Percentiles rank a stretch among this genome's conserved stretches.
phyloP scores from a whole-genome alignment of 495 filamentous ascomycete genomes.

The Gamarada debralockiae region DNA sequence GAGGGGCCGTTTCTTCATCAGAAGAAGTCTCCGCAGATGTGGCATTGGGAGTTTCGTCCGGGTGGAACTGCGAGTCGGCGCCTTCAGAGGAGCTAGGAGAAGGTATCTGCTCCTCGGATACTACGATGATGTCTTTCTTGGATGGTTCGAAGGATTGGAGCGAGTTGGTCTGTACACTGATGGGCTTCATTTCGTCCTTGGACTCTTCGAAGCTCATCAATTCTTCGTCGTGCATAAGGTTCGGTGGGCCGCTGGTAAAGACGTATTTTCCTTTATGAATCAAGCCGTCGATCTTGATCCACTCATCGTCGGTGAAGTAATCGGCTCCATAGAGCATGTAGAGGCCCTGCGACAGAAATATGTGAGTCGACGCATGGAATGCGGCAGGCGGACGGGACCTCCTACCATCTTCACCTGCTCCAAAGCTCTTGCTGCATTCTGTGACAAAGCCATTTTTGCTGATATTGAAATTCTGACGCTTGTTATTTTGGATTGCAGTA shows the following conservation, averaged over 20 bases:
- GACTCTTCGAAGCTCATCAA: constrained; percentile 21
- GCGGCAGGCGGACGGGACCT: background rate
- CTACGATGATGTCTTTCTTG: background rate
- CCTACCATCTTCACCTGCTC: constrained; percentile 22
- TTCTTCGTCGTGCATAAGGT: constrained; percentile 15
- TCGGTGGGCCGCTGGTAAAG: constrained; percentile 15
- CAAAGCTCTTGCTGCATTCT: constrained; percentile 14
- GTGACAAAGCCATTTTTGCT: constrained; percentile 18
- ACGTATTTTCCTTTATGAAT: constrained; percentile 25
- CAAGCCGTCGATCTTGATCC: constrained; percentile 21
- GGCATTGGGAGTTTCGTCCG: constrained; percentile 8
- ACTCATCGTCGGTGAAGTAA: constrained; percentile 26
- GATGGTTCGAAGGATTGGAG: background rate
- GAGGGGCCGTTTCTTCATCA: background rate
- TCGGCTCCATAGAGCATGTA: constrained; percentile 22
- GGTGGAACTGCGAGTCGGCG: background rate
- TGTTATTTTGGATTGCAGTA: no score
- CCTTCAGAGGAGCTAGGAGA: constrained; percentile 5
- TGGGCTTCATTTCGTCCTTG: background rate
- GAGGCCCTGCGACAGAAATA: constrained; percentile 9
- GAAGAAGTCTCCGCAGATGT: constrained; percentile 13
- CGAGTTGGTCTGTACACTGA: background rate
- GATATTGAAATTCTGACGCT: background rate
- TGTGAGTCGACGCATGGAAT: background rate
- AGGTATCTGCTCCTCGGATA: constrained; percentile 1